These are phyloP conservation scores for Zasmidium angulare DNA, from an alignment of 2,329 filamentous ascomycete genomes.

Conservation along the genomic window DNA sequence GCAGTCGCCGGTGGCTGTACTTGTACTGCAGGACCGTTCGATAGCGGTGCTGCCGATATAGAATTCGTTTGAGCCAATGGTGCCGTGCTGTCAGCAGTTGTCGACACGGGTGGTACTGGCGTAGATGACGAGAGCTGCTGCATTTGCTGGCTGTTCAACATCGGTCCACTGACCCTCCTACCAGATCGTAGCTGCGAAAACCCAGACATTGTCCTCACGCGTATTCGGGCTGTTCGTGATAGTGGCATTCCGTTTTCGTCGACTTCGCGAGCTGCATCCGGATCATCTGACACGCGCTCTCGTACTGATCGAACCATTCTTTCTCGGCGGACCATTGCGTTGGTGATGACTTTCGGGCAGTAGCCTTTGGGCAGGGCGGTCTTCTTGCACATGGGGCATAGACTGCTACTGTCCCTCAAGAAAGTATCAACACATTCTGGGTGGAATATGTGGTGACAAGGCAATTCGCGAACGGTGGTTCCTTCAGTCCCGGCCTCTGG, in stretches of 20 bases:
- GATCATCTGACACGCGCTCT: conserved; percentile 40
- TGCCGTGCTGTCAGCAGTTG: background rate
- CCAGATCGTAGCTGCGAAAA: conserved; percentile 12
- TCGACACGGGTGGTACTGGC: background rate
- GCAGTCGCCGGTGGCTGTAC: conserved; percentile 18
- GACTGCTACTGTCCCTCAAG: conserved; percentile 71
- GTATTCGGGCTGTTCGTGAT: background rate
- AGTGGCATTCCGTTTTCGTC: conserved; percentile 9
- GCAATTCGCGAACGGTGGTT: conserved; percentile 75
- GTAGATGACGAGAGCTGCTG: conserved; percentile 12
- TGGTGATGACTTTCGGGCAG: conserved; percentile 65
- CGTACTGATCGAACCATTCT: conserved; percentile 64
- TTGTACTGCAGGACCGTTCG: conserved; percentile 4
- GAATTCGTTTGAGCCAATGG: conserved; percentile 6
- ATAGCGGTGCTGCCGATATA: background rate
- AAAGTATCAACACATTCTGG: conserved; percentile 88
- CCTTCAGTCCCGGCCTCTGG: conserved; percentile 22
- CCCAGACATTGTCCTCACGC: conserved; percentile 10
- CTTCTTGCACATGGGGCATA: conserved; percentile 89
- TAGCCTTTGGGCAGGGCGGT: conserved; percentile 70
- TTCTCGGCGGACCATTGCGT: conserved; percentile 82
- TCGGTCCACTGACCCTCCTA: conserved; percentile 10
- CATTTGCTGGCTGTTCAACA: conserved; percentile 21
- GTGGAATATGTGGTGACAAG: conserved; percentile 92
- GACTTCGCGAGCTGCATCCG: conserved; percentile 10